phyloP scores from a whole-genome alignment of 2,329 filamentous ascomycete genomes.

The Clonostachys byssicola region DNA sequence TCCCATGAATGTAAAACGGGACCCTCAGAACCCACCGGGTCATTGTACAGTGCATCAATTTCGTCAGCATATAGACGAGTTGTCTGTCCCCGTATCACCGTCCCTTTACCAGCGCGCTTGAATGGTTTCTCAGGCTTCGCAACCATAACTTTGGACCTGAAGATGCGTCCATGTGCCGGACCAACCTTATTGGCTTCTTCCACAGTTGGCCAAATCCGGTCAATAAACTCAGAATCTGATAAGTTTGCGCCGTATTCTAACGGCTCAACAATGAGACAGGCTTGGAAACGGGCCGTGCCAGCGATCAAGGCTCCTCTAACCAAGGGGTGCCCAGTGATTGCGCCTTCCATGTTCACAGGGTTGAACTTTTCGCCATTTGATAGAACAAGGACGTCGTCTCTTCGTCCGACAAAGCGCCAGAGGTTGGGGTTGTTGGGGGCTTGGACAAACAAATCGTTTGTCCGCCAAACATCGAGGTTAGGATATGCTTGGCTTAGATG shows the following conservation, averaged over 20 bases:
- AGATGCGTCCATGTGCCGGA: not conserved
- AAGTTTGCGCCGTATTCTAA: too few relatives aligned
- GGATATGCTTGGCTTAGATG: constrained; percentile 35
- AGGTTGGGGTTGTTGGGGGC: constrained; percentile 22
- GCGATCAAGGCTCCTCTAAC: constrained; percentile 23
- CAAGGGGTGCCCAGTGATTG: constrained; percentile 16
- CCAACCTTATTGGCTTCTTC: not conserved
- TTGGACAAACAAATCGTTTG: constrained; percentile 35
- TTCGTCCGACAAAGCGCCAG: constrained; percentile 28
- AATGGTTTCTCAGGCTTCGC: not conserved
- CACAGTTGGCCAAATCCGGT: not conserved
- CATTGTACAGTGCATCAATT: not conserved
- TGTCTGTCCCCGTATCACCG: not conserved
- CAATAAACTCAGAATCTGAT: not conserved
- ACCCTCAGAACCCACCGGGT: too few relatives aligned
- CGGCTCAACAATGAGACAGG: constrained; percentile 5
- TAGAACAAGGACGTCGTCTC: constrained; percentile 33
- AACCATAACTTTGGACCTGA: not conserved
- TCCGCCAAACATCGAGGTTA: constrained; percentile 30
- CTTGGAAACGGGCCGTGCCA: constrained; percentile 18
- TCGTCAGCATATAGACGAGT: not conserved
- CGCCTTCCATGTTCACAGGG: constrained; percentile 26
- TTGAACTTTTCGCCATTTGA: constrained; percentile 36
- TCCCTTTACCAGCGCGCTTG: not conserved
- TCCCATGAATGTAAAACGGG: too few relatives aligned